Evolutionary conservation across 345 rosid species (phyloP).

Genomic region (Salix udensis): DNA sequence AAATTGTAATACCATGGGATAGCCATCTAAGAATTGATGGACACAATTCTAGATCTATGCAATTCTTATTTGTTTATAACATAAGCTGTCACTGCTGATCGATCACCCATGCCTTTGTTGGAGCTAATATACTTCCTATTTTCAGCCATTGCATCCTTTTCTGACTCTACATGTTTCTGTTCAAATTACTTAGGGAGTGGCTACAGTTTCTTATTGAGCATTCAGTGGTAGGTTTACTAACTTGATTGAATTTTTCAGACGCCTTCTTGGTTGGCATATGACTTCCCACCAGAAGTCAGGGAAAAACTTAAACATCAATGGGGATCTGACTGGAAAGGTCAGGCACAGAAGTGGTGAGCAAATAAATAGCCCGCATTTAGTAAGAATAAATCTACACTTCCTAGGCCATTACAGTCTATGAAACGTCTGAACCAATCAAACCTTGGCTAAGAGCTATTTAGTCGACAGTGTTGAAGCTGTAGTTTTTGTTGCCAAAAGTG

Average conservation of each 20-base stretch:
- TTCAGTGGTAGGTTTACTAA: background rate
- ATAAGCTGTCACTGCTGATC: background rate
- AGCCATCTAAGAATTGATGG: background rate
- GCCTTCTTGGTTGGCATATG: constrained; percentile 84
- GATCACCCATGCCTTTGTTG: background rate
- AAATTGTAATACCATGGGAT: background rate
- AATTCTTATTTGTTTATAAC: background rate
- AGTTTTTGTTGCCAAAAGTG: background rate
- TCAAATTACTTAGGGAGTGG: background rate
- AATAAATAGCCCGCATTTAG: background rate
- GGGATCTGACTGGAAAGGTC: constrained; percentile 98
- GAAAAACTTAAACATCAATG: constrained; percentile 73
- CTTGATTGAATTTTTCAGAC: constrained; percentile 35
- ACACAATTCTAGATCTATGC: background rate
- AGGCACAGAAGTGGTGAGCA: constrained; percentile 92
- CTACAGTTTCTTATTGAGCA: background rate
- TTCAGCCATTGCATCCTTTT: background rate
- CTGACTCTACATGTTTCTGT: background rate
- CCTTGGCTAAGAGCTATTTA: background rate
- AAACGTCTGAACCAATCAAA: background rate
- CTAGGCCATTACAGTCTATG: background rate
- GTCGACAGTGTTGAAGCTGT: background rate
- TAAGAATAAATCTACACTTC: background rate
- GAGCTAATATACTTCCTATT: background rate
- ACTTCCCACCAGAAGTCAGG: constrained; percentile 85